These are phyloP conservation scores for Ceratopteris richardii DNA, from an alignment of 75 land plant species.

Conservation along the genomic window DNA sequence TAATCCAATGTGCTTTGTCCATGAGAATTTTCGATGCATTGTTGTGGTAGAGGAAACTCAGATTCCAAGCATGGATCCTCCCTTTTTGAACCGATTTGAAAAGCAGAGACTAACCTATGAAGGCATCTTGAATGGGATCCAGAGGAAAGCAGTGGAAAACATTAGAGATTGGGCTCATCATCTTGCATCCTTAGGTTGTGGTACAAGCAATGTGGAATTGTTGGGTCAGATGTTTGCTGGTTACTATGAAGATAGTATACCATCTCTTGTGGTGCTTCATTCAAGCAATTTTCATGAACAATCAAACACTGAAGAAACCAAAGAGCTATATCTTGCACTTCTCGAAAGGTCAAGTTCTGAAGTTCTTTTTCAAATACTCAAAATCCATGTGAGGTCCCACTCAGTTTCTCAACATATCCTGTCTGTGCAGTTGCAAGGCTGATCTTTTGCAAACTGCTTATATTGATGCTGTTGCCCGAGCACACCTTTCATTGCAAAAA, in stretches of 20 bases:
- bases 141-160: slow-evolving; percentile 10
- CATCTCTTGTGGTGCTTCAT: slow-evolving; percentile 17
- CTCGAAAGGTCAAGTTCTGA: no score
- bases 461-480: slow-evolving; percentile 24
- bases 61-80: slow-evolving; percentile 17
- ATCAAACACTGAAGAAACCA: no score
- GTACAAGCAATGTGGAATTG: neutral
- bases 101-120: slow-evolving; percentile 21
- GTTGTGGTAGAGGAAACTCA: slow-evolving; percentile 20
- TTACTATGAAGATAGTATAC: slow-evolving; percentile 19
- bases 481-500: neutral
- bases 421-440: slow-evolving; percentile 12
- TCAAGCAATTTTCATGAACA: neutral
- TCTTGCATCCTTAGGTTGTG: neutral
- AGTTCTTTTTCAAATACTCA: no score
- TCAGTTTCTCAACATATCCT: neutral
- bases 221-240: slow-evolving; percentile 17
- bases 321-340: no score
- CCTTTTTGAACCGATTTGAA: slow-evolving; percentile 23
- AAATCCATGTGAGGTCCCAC: no score
- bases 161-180: slow-evolving; percentile 13
- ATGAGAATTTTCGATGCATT: slow-evolving; percentile 25
- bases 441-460: slow-evolving; percentile 21
- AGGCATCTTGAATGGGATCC: slow-evolving; percentile 8
- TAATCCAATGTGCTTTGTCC: slow-evolving; percentile 28